Percentiles rank a stretch among this genome's conserved stretches.
Evolutionary conservation across 768 basidiomycete genomes (phyloP).

Genomic region (Amanita fuliginea): DNA sequence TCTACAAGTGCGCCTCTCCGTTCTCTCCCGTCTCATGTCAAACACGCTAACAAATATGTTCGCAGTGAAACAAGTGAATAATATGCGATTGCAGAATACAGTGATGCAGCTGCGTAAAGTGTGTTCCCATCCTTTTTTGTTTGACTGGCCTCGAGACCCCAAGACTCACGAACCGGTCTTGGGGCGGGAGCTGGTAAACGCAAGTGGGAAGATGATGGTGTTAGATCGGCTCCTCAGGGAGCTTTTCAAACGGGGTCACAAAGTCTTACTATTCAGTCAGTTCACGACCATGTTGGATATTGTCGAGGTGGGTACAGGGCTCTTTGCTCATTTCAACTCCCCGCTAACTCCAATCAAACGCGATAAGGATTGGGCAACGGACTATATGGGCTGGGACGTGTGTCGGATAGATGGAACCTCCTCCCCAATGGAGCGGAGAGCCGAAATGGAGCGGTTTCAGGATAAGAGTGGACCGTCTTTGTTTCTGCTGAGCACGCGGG

Average conservation of each 20-base stretch:
- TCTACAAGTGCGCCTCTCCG: conserved; percentile 36
- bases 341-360: not conserved
- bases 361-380: conserved; percentile 75
- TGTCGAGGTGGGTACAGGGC: conserved; percentile 52
- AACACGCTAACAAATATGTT: not conserved
- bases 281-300: conserved; percentile 96
- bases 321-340: not conserved
- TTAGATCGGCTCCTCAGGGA: conserved; percentile 80
- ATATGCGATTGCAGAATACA: conserved; percentile 87
- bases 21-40: not conserved
- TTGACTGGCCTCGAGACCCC: conserved; percentile 71
- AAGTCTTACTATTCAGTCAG: conserved; percentile 83
- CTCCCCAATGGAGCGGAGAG: conserved; percentile 66
- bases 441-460: conserved; percentile 83
- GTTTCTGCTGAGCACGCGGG: conserved; percentile 73
- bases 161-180: conserved; percentile 50
- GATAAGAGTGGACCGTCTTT: conserved; percentile 56
- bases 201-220: conserved; percentile 96
- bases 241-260: conserved; percentile 71
- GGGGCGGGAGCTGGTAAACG: conserved; percentile 72
- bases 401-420: conserved; percentile 93
- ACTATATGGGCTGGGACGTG: conserved; percentile 71
- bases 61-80: conserved; percentile 76
- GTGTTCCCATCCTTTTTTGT: conserved; percentile 86
- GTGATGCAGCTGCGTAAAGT: conserved; percentile 98